phyloP scores from a whole-genome alignment of 2,329 filamentous ascomycete genomes.

The Curvularia sp. region DNA sequence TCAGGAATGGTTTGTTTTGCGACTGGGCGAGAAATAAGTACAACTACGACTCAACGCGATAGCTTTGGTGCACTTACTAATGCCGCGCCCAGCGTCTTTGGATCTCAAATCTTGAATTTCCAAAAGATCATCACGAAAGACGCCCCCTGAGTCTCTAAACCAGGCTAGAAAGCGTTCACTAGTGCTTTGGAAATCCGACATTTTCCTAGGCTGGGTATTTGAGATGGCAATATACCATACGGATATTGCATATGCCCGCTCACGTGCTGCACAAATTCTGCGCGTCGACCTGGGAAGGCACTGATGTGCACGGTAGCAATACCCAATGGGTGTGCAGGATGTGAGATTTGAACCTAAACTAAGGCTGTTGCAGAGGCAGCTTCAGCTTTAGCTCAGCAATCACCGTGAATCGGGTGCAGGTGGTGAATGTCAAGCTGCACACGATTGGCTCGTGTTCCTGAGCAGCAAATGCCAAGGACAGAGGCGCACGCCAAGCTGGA shows the following conservation, averaged over 20 bases:
- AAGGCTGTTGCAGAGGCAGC: background rate
- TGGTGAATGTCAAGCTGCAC: background rate
- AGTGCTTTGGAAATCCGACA: constrained; percentile 26
- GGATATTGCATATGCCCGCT: background rate
- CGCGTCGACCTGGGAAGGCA: background rate
- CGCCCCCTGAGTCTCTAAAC: constrained; percentile 31
- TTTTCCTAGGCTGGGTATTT: background rate
- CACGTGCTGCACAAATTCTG: background rate
- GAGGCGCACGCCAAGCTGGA: background rate
- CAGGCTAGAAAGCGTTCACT: constrained; percentile 29
- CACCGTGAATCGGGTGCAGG: too few species aligned
- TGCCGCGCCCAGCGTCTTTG: constrained; percentile 32
- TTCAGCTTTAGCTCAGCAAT: background rate
- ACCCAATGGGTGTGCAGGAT: background rate
- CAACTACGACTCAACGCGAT: accelerated
- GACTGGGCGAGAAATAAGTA: constrained; percentile 14
- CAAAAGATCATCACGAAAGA: constrained; percentile 31
- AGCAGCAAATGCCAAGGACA: background rate
- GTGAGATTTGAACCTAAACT: too few species aligned
- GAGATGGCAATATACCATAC: background rate
- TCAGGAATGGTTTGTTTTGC: constrained; percentile 25
- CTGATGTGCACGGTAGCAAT: background rate
- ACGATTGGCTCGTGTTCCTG: background rate
- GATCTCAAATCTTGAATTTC: constrained; percentile 30
- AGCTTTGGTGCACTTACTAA: constrained; percentile 17